Base-by-base conservation (phyloP, 495 filamentous ascomycete species). In the Hyaloscypha variabilis region DNA sequence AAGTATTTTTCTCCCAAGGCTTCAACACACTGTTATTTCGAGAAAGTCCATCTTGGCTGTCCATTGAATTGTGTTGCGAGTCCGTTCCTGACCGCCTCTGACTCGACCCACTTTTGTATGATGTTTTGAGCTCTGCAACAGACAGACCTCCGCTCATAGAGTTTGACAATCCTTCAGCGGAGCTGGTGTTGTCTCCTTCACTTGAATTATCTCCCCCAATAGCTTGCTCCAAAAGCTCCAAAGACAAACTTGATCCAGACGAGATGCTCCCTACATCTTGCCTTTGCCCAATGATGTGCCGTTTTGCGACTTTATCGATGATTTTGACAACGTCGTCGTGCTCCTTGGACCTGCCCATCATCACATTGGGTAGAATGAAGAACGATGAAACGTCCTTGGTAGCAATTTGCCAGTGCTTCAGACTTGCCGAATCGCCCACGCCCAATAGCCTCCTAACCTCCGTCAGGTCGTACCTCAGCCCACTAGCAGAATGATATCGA, bases 371-470 rank as follows among this genome's bases (percentile, higher is more conserved):
- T 14, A 96, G 83, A 58, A 89, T 88, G 74, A 96, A 97, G 70
- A 93, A 93, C 2, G 91, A 93, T 2, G 91, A 94, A 1, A 95
- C 83, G 73, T 96, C 92, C 54, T 86, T 88, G 23, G 87, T 84
- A 46, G 84, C 93, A 64, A 94, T 85, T 60, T 85, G 76, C 74
- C 91, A 96, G 26, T 88, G 81, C 63, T 83, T 84, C 58, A 96
- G 76, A 0, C 84, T 84, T 60, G 84, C 82, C 53, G 79, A 82
- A 70, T 96, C 87, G n/a, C 91, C 92, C 69, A 90, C 87, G 5
- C 84, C 86, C 21, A 97, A 79, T 30, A 95, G 76, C 69, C 87
- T 81, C 55, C 88, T 84, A 3, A 96, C 85, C 65, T 86, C 78
- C 10, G 83, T 70, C 52, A 97, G 76, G 69, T 97, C 93, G 68